Base-by-base conservation (phyloP, 75 land plant species). In the Pseudotsuga menziesii region DNA sequence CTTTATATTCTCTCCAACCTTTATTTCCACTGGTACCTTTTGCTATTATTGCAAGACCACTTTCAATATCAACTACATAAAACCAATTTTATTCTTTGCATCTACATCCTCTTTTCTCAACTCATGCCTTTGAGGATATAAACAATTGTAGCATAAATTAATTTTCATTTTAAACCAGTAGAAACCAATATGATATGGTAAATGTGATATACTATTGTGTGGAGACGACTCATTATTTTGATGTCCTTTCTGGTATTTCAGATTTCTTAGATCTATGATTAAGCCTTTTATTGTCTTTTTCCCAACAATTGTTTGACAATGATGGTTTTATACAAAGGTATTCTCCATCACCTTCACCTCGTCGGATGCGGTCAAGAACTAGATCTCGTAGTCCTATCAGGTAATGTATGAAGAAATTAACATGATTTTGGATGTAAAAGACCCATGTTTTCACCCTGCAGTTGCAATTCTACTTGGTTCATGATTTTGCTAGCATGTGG, bases 351-450 rank as follows among this genome's bases (percentile, higher is more conserved):
- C 89, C 84, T 26, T 79, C 85, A 35, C 91, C 89, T 36, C 36
- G 60, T 66, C 80, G 77, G 73, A 78, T 35, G 55, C 79, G 71
- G 13, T 83, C 82, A 4, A 77, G 81, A 72, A 84, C 44, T 0
- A 77, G 88, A 54, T 84, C 89, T 22, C 69, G 85, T 62, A 85
- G 87, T 69, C 87, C 74, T 75, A 87, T 72, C 57, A 85, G 89
- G 89, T 88, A 61, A 29, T 77, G 57, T 26, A 29, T 26, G 35
- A 74, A 39, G 27, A 22, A 48, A 48, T 12, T 9, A 48, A 48
- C 11, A 48, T 48, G 54, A 48, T 9, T 48, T 52, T 60, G 70
- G 16, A 58, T 70, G 19, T 75, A 25, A 13, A 61, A 61, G n/a
- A 58, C 25, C 5, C 54, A 1, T 74, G 27, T 77, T 77, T 63